phyloP scores from a whole-genome alignment of 768 basidiomycete species.

The Amylocystis lapponica region DNA sequence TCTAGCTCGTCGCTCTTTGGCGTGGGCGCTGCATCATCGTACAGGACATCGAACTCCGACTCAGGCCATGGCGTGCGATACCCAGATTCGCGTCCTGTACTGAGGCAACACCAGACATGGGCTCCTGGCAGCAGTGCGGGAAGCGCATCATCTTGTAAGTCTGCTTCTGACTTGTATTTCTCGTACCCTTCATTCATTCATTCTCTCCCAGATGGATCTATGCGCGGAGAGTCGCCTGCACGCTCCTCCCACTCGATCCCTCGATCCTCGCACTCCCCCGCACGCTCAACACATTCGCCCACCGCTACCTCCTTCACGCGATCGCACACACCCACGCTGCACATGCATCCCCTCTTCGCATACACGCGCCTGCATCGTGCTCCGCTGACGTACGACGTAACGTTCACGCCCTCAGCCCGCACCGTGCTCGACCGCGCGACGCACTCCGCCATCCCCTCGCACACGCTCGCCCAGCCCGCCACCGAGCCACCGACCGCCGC shows the following conservation, averaged over 20 bases:
- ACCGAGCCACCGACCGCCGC: slow-evolving; percentile 51
- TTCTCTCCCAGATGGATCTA: slow-evolving; percentile 1
- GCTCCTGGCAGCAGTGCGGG: slow-evolving; percentile 29
- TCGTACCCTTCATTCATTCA: neutral
- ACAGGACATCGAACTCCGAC: slow-evolving; percentile 31
- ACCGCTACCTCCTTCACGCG: slow-evolving; percentile 17
- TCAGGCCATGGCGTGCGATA: slow-evolving; percentile 32
- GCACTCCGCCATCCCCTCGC: slow-evolving; percentile 45
- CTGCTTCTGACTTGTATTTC: slow-evolving; percentile 1
- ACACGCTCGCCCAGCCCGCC: slow-evolving; percentile 55
- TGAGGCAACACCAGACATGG: slow-evolving; percentile 45
- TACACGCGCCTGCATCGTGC: slow-evolving; percentile 49
- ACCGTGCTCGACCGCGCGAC: slow-evolving; percentile 53
- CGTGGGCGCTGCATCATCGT: slow-evolving; percentile 25
- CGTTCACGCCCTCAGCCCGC: slow-evolving; percentile 49
- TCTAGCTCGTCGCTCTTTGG: slow-evolving; percentile 45
- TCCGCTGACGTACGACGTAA: slow-evolving; percentile 58
- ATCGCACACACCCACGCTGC: slow-evolving; percentile 31
- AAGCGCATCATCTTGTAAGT: slow-evolving; percentile 40
- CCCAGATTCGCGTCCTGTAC: slow-evolving; percentile 37
- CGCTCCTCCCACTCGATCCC: neutral
- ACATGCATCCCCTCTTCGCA: slow-evolving; percentile 63
- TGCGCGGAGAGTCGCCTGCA: too few relatives aligned
- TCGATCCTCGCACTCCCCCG: slow-evolving; percentile 10
- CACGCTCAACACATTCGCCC: slow-evolving; percentile 11